These are phyloP conservation scores for Nematocida parisii DNA, from an alignment of 371 early-diverging fungal species.

Conservation along the genomic window DNA sequence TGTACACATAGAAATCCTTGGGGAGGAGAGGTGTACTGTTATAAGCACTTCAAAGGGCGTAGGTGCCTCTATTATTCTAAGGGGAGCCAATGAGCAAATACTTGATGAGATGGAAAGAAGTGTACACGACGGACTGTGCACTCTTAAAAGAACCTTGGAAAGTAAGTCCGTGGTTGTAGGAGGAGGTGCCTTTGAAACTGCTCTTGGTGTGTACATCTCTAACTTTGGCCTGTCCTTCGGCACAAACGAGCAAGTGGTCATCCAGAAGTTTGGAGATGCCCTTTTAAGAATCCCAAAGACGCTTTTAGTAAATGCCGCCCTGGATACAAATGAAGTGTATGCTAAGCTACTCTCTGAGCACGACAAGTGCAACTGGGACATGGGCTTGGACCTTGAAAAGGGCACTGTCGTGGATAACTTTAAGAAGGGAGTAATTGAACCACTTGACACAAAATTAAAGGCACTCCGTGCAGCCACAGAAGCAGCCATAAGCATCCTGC, in stretches of 20 bases:
- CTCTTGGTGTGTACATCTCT: constrained; percentile 91
- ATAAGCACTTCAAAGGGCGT: constrained; percentile 79
- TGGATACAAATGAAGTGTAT: constrained; percentile 90
- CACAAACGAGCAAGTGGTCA: constrained; percentile 87
- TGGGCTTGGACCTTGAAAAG: constrained; percentile 86
- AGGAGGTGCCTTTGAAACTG: constrained; percentile 96
- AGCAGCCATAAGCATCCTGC: constrained; percentile 93
- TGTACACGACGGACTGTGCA: constrained; percentile 90
- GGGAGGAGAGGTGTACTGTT: constrained; percentile 90
- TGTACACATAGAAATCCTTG: constrained; percentile 72
- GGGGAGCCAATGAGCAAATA: constrained; percentile 93
- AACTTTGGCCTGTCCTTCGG: constrained; percentile 88
- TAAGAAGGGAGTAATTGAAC: constrained; percentile 92
- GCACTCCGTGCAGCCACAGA: constrained; percentile 97
- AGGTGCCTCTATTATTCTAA: constrained; percentile 82
- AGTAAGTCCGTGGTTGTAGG: constrained; percentile 93
- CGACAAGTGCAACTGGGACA: constrained; percentile 72
- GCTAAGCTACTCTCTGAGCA: constrained; percentile 88
- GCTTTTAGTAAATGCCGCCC: constrained; percentile 94
- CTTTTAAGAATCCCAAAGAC: constrained; percentile 93
- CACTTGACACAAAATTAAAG: constrained; percentile 95
- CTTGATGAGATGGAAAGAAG: constrained; percentile 99
- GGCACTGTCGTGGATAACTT: constrained; percentile 90
- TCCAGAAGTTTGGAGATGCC: constrained; percentile 93
- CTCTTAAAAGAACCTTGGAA: constrained; percentile 94